Evolutionary conservation across 805 yeast species (phyloP).

Genomic region (Grigorovia transvaalensis): DNA sequence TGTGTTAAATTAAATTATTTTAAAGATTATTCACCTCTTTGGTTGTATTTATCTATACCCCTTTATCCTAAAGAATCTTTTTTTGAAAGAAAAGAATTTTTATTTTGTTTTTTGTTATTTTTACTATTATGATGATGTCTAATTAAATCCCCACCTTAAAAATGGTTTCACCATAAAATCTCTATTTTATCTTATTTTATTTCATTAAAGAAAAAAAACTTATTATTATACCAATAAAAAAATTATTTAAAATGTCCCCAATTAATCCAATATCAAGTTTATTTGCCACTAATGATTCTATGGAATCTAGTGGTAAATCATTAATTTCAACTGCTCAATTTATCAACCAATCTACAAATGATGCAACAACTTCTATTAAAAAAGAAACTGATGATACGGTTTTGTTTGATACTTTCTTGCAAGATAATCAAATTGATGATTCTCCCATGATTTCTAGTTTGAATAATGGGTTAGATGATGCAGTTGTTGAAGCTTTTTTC

Average conservation of each 20-base stretch:
- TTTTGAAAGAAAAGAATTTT: neutral
- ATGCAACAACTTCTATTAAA: neutral
- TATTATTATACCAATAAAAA: neutral
- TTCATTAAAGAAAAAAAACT: neutral
- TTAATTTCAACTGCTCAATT: slow-evolving; percentile 7
- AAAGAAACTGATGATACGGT: neutral
- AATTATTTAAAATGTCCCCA: slow-evolving; percentile 10
- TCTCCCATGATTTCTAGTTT: neutral
- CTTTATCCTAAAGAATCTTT: neutral
- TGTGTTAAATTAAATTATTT: slow-evolving; percentile 1
- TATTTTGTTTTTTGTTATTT: neutral
- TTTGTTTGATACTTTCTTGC: neutral
- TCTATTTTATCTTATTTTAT: neutral
- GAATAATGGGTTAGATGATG: slow-evolving; percentile 37
- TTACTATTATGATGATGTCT: neutral
- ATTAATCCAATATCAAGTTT: slow-evolving; percentile 8
- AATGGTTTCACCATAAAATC: neutral
- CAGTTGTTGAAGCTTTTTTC: slow-evolving; percentile 50
- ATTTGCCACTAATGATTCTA: slow-evolving; percentile 6
- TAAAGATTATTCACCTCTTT: neutral
- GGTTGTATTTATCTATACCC: slow-evolving; percentile 1
- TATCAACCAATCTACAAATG: slow-evolving; percentile 6
- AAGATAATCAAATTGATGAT: slow-evolving; percentile 1
- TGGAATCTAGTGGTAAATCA: slow-evolving; percentile 1
- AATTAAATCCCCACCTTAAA: neutral